A percentile compares a stretch with the other conserved stretches of the same genome.
Evolutionary conservation across 495 filamentous ascomycete genomes (phyloP).

Genomic region (Venustampulla echinocandica): DNA sequence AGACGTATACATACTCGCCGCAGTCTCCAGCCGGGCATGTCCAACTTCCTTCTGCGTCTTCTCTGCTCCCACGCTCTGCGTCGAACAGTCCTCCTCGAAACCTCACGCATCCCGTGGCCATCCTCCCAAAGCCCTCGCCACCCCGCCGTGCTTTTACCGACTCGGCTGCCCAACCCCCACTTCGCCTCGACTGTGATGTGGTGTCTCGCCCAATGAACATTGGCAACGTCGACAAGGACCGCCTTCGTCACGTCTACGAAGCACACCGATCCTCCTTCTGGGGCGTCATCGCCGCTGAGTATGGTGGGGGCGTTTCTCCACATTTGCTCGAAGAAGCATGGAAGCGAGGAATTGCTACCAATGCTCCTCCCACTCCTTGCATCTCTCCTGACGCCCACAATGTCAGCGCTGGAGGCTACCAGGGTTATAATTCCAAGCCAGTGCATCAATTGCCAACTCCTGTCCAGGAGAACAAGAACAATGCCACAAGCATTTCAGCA

Average conservation of each 20-base stretch:
- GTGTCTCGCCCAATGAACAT: constrained; percentile 22
- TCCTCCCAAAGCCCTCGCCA: constrained; percentile 51
- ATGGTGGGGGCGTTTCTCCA: constrained; percentile 54
- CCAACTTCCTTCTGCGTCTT: constrained; percentile 20
- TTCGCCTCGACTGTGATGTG: constrained; percentile 43
- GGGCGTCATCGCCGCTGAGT: constrained; percentile 59
- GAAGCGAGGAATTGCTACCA: constrained; percentile 36
- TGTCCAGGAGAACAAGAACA: constrained; percentile 23
- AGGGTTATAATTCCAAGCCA: constrained; percentile 14
- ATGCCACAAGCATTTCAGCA: constrained; percentile 46
- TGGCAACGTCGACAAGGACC: constrained; percentile 51
- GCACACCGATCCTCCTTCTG: constrained; percentile 63
- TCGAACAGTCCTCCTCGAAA: constrained; percentile 23
- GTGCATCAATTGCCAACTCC: constrained; percentile 19
- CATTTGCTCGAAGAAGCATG: constrained; percentile 60
- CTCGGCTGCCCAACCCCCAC: constrained; percentile 19
- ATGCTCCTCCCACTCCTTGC: constrained; percentile 26
- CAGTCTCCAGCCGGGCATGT: constrained; percentile 17
- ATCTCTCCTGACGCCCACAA: constrained; percentile 21
- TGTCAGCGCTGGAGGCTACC: constrained; percentile 10
- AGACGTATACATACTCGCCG: constrained; percentile 18
- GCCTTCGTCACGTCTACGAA: constrained; percentile 60
- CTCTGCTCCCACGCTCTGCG: constrained; percentile 16
- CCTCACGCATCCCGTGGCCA: constrained; percentile 41
- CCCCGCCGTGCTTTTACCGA: constrained; percentile 35